Base-by-base conservation (phyloP, 495 filamentous ascomycete genomes). In the Poronia punctata region DNA sequence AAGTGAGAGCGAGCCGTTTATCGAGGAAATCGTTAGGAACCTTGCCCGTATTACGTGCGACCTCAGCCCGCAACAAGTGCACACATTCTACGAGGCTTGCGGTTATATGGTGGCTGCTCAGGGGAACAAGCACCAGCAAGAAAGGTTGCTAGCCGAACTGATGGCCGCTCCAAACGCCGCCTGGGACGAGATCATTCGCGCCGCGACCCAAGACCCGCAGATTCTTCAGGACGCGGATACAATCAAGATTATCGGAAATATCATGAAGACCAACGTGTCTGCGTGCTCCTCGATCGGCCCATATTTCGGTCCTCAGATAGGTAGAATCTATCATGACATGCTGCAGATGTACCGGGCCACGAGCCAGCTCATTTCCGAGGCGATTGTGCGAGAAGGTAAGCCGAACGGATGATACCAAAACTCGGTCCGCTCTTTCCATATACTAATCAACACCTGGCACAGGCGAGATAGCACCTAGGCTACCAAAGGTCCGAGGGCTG, bases 251-350 rank as follows among this genome's bases (percentile, higher is more conserved):
- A 84, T 99, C 42, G 92, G 92, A 38, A 99, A 99, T 60, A 94
- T 99, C 52, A 99, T 97, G 92, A 99, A 99, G 72, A 99, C 92
- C 4, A 99, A 99, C 52, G 92, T 99, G 4, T 86, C 92, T 1
- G 92, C 92, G 10, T 97, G 92, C 57, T 86, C 84, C 18, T 97
- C 93, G 0, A 89, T 97, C 36, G 92, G 92, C 18, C 80, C 82
- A 38, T 97, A 96, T 67, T 99, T 99, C 66, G 95, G 92, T 57
- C 90, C 92, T n/a, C 92, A 99, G 59, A 94, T 99, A 55, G 93
- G 89, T 32, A 81, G 89, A 18, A 95, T 99, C 47, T 99, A 96
- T 53, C 79, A 90, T 56, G 93, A 99, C 59, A 97, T 99, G 93
- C 68, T 99, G 30, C 88, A 88, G 48, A 97, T 99, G 92, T 99